Evolutionary conservation across 2,329 filamentous ascomycete species (phyloP), one percentile per base, ranked within the genome.

Genomic region (Dothistroma pini): DNA sequence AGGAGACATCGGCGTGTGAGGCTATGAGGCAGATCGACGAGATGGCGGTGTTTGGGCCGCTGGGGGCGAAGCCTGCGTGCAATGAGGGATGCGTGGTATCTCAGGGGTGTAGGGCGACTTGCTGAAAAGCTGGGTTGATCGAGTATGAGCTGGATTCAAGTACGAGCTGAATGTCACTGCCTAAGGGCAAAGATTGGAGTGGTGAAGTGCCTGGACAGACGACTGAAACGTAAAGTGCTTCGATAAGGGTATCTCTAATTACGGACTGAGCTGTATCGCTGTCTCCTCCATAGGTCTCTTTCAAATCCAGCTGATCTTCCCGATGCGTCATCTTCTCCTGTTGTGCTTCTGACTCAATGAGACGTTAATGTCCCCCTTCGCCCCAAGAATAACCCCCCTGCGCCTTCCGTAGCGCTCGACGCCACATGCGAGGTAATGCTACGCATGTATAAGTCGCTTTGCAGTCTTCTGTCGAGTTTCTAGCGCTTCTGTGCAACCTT

Each of bases 281-380:
- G 35, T 32, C 29, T 29, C 6, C 25, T 29, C 31, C 51, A n/a
- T 19, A 16, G 51, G n/a, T 25, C 31, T 53, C 31, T n/a, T 11
- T n/a, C 31, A 21, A 7, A 12, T 53, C 31, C 31, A 7, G 7
- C 31, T 11, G 16, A 21, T 19, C 21, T 11, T 32, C 41, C 5
- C 25, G 31, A 32, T 53, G 25, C 51, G 16, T 34, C 21, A 8
- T 35, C 51, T 5, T 21, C 31, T 11, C n/a, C 51, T 21, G 25
- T n/a, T 19, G 29, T 31, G n/a, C n/a, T 53, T n/a, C 31, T 53
- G 31, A 53, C 51, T n/a, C 51, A 53, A 53, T 53, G 51, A 53
- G 51, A 53, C 51, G 35, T 35, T 53, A 53, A 14, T 11, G 31
- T 31, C 31, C 11, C n/a, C 14, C 31, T 35, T 21, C n/a, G 25